Evolutionary conservation across 192 early-diverging fungal genomes (phyloP), one percentile per base, ranked within the genome.

Genomic region (Backusella liffmaniae): DNA sequence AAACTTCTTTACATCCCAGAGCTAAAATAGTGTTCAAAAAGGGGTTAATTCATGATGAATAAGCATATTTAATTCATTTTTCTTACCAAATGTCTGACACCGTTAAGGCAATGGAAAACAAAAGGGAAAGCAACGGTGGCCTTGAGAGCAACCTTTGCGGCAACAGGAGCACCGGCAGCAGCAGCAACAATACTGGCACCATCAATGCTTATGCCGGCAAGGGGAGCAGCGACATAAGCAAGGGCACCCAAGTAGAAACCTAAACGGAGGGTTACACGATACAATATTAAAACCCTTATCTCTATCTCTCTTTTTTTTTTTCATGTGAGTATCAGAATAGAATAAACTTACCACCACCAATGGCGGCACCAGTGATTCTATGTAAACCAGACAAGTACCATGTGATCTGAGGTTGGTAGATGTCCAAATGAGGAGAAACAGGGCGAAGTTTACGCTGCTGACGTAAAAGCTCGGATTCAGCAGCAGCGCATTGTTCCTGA

Each of bases 331-430:
- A 1, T 49, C 5, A 1, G 5, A 10, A 59, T 26, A 23, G 1
- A 26, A 59, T 10, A 59, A 26, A 85, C 87, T 66, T 86, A 95
- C 92, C 84, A 41, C 82, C 90, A 76, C 85, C 92, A 9, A 96
- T 53, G 41, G 83, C 86, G 73, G 84, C 89, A 49, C 95, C 96
- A 23, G 95, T 95, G 74, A 92, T 72, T 84, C 97, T 91, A 74
- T 94, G 89, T 59, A 85, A 74, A 42, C 70, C 77, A 18, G 95
- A 96, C 76, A 96, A 77, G 76, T 87, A 82, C 94, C 91, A 94
- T 26, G 95, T 93, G 80, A 97, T 79, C 80, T 97, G 94, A 41
- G 93, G 93, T 87, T 96, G 86, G 88, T 97, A 98, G 85, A 98
- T 98, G 62, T 84, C 84, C 71, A 97, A 80, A 74, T 96, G 90